phyloP scores from a whole-genome alignment of 208 protist genomes.

The Phytomonas sp. region DNA sequence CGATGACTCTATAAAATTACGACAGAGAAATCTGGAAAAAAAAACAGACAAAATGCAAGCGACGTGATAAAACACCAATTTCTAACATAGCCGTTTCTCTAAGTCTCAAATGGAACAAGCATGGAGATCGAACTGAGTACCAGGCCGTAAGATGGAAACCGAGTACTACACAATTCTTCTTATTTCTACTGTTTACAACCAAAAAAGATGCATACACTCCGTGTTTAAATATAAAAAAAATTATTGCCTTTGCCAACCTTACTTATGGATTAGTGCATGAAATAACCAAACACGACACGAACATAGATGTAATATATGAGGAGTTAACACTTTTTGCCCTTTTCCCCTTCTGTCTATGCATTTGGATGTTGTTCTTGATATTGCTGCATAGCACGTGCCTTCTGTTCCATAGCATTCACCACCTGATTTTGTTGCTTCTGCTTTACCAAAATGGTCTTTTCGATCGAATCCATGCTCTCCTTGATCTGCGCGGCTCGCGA shows the following conservation, averaged over 20 bases:
- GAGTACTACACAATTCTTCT: neutral
- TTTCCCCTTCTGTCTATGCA: neutral
- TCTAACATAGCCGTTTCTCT: neutral
- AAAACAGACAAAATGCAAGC: neutral
- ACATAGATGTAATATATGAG: neutral
- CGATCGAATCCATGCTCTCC: conserved; percentile 69
- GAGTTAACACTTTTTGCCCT: neutral
- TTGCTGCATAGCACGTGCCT: conserved; percentile 48
- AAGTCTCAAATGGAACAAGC: neutral
- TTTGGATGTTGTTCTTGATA: conserved; percentile 14
- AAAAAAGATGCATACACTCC: neutral
- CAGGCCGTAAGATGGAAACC: neutral
- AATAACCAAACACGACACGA: neutral
- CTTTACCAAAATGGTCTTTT: conserved; percentile 66
- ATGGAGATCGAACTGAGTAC: neutral
- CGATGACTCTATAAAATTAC: neutral
- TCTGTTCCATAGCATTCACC: conserved; percentile 56
- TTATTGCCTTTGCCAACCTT: conserved; percentile 3
- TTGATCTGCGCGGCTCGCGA: conserved; percentile 67
- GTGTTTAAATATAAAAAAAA: conserved; percentile 2
- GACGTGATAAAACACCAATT: neutral
- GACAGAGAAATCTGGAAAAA: neutral
- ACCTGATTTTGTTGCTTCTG: conserved; percentile 80
- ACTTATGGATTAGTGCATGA: neutral
- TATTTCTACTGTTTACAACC: neutral